Percentiles rank a stretch among this genome's conserved stretches.
Conservation (phyloP, 306 rosid species). For the Fragaria iinumae region DNA sequence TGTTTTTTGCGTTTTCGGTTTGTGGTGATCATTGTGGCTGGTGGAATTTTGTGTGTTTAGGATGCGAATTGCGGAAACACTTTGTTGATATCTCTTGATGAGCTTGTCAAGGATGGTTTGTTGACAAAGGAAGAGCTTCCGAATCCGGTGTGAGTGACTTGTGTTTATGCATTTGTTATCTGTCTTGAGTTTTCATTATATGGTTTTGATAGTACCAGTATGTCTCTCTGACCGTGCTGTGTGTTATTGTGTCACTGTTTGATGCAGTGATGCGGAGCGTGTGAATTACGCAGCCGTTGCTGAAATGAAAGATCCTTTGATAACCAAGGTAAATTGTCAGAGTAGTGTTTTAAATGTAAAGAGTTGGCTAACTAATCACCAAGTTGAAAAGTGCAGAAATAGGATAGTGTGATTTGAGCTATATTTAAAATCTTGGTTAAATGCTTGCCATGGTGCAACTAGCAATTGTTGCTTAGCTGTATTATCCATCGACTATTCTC, state of each 20-base stretch:
- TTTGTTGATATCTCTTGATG: constrained; percentile 81
- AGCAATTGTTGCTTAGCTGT: background rate
- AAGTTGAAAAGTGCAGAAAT: background rate
- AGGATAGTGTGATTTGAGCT: background rate
- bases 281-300: constrained; percentile 73
- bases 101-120: constrained; percentile 89
- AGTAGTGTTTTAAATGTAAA: background rate
- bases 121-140: constrained; percentile 81
- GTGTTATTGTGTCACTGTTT: constrained; percentile 13
- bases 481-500: background rate
- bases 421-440: background rate
- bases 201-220: background rate
- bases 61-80: constrained; percentile 98
- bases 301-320: constrained; percentile 73
- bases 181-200: constrained; percentile 1
- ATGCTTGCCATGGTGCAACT: background rate
- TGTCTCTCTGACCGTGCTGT: constrained; percentile 13
- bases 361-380: background rate
- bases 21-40: background rate
- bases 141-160: constrained; percentile 59
- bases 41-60: constrained; percentile 37
- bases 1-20: background rate
- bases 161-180: background rate
- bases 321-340: constrained; percentile 49
- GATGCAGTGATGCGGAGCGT: constrained; percentile 65